Base-by-base conservation (phyloP, 352 stramenopile genomes). In the Globisporangium orthogonon region DNA sequence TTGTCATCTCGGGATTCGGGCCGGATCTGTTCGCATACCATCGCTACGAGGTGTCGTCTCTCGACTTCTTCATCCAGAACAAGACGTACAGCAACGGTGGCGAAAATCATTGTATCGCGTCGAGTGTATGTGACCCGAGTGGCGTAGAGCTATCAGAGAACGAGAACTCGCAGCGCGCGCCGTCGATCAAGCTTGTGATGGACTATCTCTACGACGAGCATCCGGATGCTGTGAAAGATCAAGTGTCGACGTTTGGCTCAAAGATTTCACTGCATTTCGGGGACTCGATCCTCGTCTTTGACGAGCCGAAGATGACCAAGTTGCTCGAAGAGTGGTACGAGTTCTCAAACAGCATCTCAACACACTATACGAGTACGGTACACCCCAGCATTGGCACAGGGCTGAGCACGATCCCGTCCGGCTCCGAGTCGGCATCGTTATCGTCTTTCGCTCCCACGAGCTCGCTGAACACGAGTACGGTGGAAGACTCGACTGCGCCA, bases 21-120 rank as follows among this genome's bases (percentile, higher is more conserved):
- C 83, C 84, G 0, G 78, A 75, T 29, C 67, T 94, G 14, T 95
- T 94, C 52, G 83, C 77, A 17, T 95, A 83, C 39, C 86, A 95
- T 60, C 69, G 73, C 13, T 95, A 94, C 53, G 71, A 87, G 28
- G 51, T 90, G 10, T 53, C 68, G 31, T 76, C 89, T 18, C 57
- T 58, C 11, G 80, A 88, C 17, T 95, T 92, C 67, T 95, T 80
- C 52, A 56, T 94, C 7, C 83, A 94, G 61, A 91, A 83, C 37
- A 83, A 80, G 52, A 58, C 74, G 6, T 74, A 60, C 49, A 56
- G 71, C 1, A 49, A 74, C 9, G 53, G 69, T 1, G 53, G 55
- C 43, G 67, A 59, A 13, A 87, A 76, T 50, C 66, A 89, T 40
- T 95, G 86, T 23, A 83, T 95, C 52, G 78, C 79, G 43, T 94